These are phyloP conservation scores for Globisporangium carolinianum DNA, from an alignment of 352 stramenopile species.

Conservation along the genomic window DNA sequence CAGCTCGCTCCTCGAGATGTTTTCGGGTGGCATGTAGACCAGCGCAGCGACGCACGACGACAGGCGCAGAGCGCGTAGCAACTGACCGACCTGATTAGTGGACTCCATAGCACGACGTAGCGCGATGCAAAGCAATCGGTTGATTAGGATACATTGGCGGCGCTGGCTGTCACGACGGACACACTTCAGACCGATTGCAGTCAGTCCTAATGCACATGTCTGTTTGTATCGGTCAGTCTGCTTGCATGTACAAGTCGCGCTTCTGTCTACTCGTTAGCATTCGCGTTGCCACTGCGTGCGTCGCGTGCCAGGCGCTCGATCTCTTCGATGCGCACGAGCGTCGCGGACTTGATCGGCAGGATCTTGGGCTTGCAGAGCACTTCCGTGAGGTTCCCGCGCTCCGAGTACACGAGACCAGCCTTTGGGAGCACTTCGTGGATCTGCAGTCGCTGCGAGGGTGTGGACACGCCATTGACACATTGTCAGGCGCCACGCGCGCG, in stretches of 20 bases:
- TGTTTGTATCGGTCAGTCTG: too few relatives aligned
- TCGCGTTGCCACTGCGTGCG: slow-evolving; percentile 9
- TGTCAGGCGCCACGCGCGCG: neutral
- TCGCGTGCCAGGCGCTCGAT: slow-evolving; percentile 69
- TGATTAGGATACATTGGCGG: too few relatives aligned
- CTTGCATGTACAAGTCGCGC: too few relatives aligned
- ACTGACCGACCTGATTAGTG: too few relatives aligned
- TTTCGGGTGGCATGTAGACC: slow-evolving; percentile 65
- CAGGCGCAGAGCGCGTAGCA: too few relatives aligned
- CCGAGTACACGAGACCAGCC: slow-evolving; percentile 85
- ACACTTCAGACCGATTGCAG: too few relatives aligned
- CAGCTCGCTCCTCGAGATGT: slow-evolving; percentile 82
- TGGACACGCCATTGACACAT: too few relatives aligned
- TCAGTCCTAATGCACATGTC: too few relatives aligned
- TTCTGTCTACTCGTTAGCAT: neutral
- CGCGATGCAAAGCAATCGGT: too few relatives aligned
- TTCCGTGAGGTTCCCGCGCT: slow-evolving; percentile 78
- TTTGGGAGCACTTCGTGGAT: slow-evolving; percentile 84
- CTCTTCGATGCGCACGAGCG: slow-evolving; percentile 78
- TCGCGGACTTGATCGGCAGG: slow-evolving; percentile 85
- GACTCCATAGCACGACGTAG: too few relatives aligned
- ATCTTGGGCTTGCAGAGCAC: slow-evolving; percentile 89
- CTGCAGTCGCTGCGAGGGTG: slow-evolving; percentile 42
- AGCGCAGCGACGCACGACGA: too few relatives aligned
- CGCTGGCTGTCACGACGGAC: too few relatives aligned